A percentile compares a stretch with the other conserved stretches of the same genome.
These are phyloP conservation scores for Dothistroma septosporum DNA, from an alignment of 2,329 filamentous ascomycete genomes.

Conservation along the genomic window DNA sequence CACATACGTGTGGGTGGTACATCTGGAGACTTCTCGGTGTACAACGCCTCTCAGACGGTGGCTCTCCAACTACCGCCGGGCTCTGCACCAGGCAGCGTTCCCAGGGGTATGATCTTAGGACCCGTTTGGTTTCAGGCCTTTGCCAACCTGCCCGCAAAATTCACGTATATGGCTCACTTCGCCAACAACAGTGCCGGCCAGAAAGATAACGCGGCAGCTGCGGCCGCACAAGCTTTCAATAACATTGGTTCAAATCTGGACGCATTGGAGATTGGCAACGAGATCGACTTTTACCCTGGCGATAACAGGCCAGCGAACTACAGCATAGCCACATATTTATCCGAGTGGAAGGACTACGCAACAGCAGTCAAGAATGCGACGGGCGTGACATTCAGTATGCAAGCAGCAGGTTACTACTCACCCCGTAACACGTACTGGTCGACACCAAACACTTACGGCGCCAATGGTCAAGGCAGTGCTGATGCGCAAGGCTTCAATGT, in stretches of 20 bases:
- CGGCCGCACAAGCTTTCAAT: conserved; percentile 8
- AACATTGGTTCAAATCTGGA: conserved; percentile 13
- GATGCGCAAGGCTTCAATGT: conserved; percentile 6
- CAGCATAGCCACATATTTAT: conserved; percentile 6
- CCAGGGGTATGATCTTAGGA: conserved; percentile 10
- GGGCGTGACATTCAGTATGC: conserved; percentile 7
- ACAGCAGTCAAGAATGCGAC: conserved; percentile 9
- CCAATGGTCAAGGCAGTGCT: conserved; percentile 8
- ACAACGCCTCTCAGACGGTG: conserved; percentile 6
- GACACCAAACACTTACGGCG: not conserved
- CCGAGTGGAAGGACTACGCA: conserved; percentile 12
- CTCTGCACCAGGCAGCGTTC: conserved; percentile 4
- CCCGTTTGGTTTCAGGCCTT: conserved; percentile 17
- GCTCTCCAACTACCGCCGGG: conserved; percentile 4
- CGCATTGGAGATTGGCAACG: conserved; percentile 16
- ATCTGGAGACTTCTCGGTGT: conserved; percentile 13
- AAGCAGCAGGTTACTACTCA: not conserved
- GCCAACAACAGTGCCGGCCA: conserved; percentile 8
- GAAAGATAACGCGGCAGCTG: conserved; percentile 11
- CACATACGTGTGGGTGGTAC: conserved; percentile 16
- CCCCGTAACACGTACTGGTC: not conserved
- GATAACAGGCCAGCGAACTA: conserved; percentile 7
- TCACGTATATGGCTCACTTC: conserved; percentile 12
- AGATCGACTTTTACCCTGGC: conserved; percentile 11
- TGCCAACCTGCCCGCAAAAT: conserved; percentile 8